phyloP scores from a whole-genome alignment of 2,329 filamentous ascomycete genomes.

The Aureobasidium sp. region DNA sequence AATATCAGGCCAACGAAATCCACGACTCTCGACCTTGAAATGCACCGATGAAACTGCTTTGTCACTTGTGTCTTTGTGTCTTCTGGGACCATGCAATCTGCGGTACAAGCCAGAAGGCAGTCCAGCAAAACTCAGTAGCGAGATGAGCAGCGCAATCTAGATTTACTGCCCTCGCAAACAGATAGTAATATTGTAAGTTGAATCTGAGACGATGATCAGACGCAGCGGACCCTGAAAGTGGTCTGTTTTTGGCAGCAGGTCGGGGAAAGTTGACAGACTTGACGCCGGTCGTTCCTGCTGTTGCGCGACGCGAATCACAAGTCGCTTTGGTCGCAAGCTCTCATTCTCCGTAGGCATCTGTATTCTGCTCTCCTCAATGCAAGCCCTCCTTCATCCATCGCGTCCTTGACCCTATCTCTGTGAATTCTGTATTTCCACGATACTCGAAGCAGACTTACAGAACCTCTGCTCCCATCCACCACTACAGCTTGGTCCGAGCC shows the following conservation, averaged over 20 bases:
- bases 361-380: neutral
- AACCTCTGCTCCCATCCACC: neutral
- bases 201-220: neutral
- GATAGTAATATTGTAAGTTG: neutral
- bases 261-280: constrained; percentile 1
- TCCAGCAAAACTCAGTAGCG: neutral
- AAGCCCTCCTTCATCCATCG: neutral
- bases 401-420: neutral
- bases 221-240: constrained; percentile 2
- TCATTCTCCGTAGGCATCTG: neutral
- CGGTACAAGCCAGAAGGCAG: neutral
- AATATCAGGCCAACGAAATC: constrained; percentile 11
- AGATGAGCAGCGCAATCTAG: neutral
- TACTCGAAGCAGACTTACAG: neutral
- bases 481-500: neutral
- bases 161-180: neutral
- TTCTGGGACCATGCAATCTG: too few relatives aligned
- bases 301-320: constrained; percentile 2
- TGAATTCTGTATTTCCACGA: neutral
- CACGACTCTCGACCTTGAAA: constrained; percentile 5
- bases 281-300: constrained; percentile 8
- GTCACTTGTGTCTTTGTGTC: neutral
- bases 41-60: neutral
- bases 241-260: constrained; percentile 2
- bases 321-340: neutral